Base-by-base conservation (phyloP, 2,329 filamentous ascomycete species). In the Biscogniauxia sp. region DNA sequence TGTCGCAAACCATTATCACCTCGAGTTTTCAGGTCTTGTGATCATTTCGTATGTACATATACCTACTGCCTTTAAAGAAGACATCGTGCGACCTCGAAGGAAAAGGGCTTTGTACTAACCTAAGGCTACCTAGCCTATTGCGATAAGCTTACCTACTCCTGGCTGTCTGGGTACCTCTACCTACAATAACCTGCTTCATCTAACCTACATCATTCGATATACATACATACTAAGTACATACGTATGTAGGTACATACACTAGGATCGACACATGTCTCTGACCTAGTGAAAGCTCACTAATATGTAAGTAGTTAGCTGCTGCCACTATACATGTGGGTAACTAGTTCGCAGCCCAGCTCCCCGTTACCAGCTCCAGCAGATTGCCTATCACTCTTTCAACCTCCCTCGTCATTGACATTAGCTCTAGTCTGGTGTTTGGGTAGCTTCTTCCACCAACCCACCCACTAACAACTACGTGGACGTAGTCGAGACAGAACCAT, bases 341-440 rank as follows among this genome's bases (percentile, higher is more conserved):
- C 37, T 45, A 13, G 37, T 45, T 45, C 37, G 37, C 17, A 45
- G 37, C 37, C 37, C 13, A 45, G 37, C 37, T 45, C 37, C 28
- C 28, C 4, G 37, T 13, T 45, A 6, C 37, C 13, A 5, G 37
- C 13, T 45, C 11, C 23, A 28, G 7, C 28, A 7, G 28, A 32
- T 9, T 32, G 28, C 7, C 28, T 32, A 32, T 32, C 28, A 32
- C 28, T 32, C 28, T 32, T 13, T 23, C 37, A 59, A 53, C 57
- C 57, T 56, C 53, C 57, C 51, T 52, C 53, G 57, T 59, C 57
- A 55, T 55, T 26, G 17, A 51, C 17, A 50, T 23, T 20, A 52
- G 49, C 23, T 53, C 19, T 19, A 25, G 32, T 49, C 26, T n/a
- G 19, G n/a, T n/a, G 11, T 32, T n/a, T 25, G 19, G 17, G 26